Percentiles rank a stretch among this genome's conserved stretches.
Conservation (phyloP, 2,329 filamentous ascomycete species). For the Sclerotiophoma versabilis region DNA sequence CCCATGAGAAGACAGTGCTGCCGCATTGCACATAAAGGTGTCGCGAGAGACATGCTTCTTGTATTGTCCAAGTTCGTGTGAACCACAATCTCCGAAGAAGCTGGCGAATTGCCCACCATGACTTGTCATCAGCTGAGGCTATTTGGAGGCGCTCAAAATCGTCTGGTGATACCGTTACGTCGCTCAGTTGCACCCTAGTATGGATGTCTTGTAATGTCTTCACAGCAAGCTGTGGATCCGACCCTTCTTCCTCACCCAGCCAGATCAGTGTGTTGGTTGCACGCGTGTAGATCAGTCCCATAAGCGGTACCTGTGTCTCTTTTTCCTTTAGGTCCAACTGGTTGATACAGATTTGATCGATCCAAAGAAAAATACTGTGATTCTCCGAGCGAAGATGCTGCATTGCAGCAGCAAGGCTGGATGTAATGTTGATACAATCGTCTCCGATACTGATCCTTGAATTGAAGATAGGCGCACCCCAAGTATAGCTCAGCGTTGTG, state of each 20-base stretch:
- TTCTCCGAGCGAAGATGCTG: slow-evolving; percentile 20
- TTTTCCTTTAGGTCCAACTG: slow-evolving; percentile 33
- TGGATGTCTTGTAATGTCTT: background rate
- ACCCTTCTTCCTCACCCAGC: slow-evolving; percentile 30
- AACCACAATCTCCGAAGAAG: slow-evolving; percentile 31
- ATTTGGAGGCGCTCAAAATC: background rate
- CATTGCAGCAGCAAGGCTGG: slow-evolving; percentile 27
- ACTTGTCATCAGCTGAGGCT: background rate
- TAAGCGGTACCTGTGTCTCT: slow-evolving; percentile 34
- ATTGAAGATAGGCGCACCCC: slow-evolving; percentile 30
- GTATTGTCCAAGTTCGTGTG: slow-evolving; percentile 34
- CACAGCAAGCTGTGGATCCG: slow-evolving; percentile 20
- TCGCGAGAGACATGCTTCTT: slow-evolving; percentile 32
- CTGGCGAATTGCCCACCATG: slow-evolving; percentile 26
- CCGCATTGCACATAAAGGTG: slow-evolving; percentile 28
- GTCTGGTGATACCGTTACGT: background rate
- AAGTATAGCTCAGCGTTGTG: slow-evolving; percentile 34
- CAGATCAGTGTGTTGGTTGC: slow-evolving; percentile 40
- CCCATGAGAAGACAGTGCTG: slow-evolving; percentile 23
- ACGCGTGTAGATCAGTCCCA: slow-evolving; percentile 33
- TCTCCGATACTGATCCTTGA: slow-evolving; percentile 16
- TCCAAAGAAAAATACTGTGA: slow-evolving; percentile 33
- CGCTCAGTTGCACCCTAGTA: background rate
- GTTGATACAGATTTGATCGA: slow-evolving; percentile 34
- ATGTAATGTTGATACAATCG: slow-evolving; percentile 22